Evolutionary conservation across 306 rosid genomes (phyloP).

Genomic region (Dryas alaskensis): DNA sequence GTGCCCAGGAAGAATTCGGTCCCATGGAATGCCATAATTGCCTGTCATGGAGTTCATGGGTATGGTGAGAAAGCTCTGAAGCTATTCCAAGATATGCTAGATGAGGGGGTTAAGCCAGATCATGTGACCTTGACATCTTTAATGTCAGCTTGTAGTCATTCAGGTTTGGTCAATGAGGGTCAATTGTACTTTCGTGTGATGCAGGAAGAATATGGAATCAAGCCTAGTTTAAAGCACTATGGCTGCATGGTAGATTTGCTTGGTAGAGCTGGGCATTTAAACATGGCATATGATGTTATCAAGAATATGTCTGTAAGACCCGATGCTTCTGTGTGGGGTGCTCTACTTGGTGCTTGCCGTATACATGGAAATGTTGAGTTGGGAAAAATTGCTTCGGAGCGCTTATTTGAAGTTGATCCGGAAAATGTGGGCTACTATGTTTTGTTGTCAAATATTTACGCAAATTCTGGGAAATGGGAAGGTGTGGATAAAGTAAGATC

Average conservation of each 20-base stretch:
- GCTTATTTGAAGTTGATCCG: conserved; percentile 43
- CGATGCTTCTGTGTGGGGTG: conserved; percentile 55
- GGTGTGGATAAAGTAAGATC: conserved; percentile 47
- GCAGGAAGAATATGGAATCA: conserved; percentile 43
- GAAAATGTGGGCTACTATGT: conserved; percentile 51
- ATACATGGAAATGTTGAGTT: conserved; percentile 46
- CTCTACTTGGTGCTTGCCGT: conserved; percentile 60
- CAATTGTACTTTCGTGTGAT: conserved; percentile 37
- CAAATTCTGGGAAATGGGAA: conserved; percentile 47
- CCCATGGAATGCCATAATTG: conserved; percentile 49
- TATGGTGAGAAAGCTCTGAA: conserved; percentile 37
- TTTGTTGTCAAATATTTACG: conserved; percentile 45
- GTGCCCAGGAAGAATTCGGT: conserved; percentile 33
- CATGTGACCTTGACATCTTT: conserved; percentile 42
- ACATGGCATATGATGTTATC: conserved; percentile 39
- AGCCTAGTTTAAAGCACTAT: conserved; percentile 40
- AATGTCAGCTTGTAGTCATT: conserved; percentile 52
- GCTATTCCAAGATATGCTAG: conserved; percentile 42
- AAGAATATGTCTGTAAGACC: conserved; percentile 43
- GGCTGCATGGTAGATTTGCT: conserved; percentile 57
- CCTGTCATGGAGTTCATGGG: conserved; percentile 51
- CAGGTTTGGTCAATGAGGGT: conserved; percentile 47
- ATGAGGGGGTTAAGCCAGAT: conserved; percentile 38
- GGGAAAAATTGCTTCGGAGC: conserved; percentile 42
- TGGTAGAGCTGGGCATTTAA: conserved; percentile 49